These are phyloP conservation scores for Spergularia marina DNA, from an alignment of 148 eudicot species.

Conservation along the genomic window DNA sequence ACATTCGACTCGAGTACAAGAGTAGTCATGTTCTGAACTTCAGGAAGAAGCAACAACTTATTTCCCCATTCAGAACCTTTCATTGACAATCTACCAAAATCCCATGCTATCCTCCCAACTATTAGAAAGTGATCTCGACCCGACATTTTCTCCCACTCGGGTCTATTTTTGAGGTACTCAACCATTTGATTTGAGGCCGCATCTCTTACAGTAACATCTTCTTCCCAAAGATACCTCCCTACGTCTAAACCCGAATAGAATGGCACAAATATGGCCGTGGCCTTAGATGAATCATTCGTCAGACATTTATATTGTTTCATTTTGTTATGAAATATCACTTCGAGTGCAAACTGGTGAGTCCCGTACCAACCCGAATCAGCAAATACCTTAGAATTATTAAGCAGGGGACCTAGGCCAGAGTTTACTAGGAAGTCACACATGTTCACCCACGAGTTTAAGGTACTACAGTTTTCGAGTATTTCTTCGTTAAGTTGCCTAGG, in stretches of 20 bases:
- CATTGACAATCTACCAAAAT: slow-evolving; percentile 44
- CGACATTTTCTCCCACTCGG: slow-evolving; percentile 53
- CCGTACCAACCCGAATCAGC: slow-evolving; percentile 37
- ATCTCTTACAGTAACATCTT: slow-evolving; percentile 31
- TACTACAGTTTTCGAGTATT: slow-evolving; percentile 39
- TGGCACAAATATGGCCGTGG: slow-evolving; percentile 60
- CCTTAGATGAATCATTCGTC: slow-evolving; percentile 56
- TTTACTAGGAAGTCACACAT: slow-evolving; percentile 53
- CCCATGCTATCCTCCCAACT: slow-evolving; percentile 71
- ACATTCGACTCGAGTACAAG: slow-evolving; percentile 25
- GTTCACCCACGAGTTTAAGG: slow-evolving; percentile 40
- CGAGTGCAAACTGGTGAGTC: slow-evolving; percentile 59
- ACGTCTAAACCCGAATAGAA: slow-evolving; percentile 66
- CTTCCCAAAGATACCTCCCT: slow-evolving; percentile 41
- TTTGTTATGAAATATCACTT: slow-evolving; percentile 54
- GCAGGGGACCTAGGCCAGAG: slow-evolving; percentile 48
- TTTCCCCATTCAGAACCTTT: slow-evolving; percentile 32
- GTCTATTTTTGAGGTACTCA: slow-evolving; percentile 36
- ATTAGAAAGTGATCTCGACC: slow-evolving; percentile 72
- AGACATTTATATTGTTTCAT: slow-evolving; percentile 65
- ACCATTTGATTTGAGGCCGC: slow-evolving; percentile 36
- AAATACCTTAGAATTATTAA: slow-evolving; percentile 22
- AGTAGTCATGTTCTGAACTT: slow-evolving; percentile 23
- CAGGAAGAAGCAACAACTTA: slow-evolving; percentile 20
- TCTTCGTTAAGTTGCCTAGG: slow-evolving; percentile 49